Percentiles rank a stretch among this genome's conserved stretches.
phyloP scores from a whole-genome alignment of 2,329 filamentous ascomycete species.

The Aspergillus pseudotamarii region DNA sequence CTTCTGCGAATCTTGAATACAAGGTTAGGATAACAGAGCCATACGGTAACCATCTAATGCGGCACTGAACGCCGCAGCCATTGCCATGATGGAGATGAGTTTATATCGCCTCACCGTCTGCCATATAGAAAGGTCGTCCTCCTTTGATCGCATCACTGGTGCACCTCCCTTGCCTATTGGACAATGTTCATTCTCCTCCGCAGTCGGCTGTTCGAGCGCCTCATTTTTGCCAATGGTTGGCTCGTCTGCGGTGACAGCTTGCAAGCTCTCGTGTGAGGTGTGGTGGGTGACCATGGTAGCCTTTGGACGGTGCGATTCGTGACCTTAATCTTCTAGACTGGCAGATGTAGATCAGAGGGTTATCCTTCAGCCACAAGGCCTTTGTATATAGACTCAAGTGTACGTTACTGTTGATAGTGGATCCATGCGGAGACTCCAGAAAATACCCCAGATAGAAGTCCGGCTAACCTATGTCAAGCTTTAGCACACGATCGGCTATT shows the following conservation, averaged over 20 bases:
- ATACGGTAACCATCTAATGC: constrained; percentile 48
- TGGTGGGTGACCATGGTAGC: neutral
- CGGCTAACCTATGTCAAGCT: neutral
- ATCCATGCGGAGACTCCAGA: neutral
- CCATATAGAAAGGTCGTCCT: constrained; percentile 46
- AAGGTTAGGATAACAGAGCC: neutral
- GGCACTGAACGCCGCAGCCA: constrained; percentile 47
- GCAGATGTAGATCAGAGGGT: neutral
- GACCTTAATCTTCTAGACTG: neutral
- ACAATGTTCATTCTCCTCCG: neutral
- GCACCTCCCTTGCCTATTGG: constrained; percentile 1
- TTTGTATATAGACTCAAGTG: neutral
- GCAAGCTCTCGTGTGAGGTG: neutral
- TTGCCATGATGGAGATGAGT: constrained; percentile 38
- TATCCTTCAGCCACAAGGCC: neutral
- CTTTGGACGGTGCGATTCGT: neutral
- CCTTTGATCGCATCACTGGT: constrained; percentile 37
- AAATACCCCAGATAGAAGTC: neutral
- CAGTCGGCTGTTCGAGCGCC: constrained; percentile 1
- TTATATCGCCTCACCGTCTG: constrained; percentile 41
- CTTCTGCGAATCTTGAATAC: neutral
- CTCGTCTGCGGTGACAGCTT: neutral
- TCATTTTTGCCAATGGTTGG: constrained; percentile 7
- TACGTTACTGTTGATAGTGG: neutral
- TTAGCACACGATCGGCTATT: neutral